Conservation (phyloP, 306 rosid species). For the Gillenia trifoliata region DNA sequence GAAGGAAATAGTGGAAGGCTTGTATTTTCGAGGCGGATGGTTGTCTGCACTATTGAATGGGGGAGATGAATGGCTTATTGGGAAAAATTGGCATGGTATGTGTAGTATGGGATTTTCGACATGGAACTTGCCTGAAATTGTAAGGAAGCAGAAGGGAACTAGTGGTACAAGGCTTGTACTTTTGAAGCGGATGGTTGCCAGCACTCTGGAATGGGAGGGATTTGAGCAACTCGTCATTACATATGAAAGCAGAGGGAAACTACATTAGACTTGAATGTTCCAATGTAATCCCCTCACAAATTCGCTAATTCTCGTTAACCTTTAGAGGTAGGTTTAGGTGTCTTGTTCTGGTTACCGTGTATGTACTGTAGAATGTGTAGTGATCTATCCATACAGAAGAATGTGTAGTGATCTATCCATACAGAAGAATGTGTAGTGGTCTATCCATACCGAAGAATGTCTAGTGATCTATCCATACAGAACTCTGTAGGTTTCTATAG, state of each 20-base stretch:
- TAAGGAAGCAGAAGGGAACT: conserved; percentile 23
- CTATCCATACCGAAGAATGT: conserved; percentile 15
- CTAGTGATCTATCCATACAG: conserved; percentile 5
- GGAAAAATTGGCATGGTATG: background rate
- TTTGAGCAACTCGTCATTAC: conserved; percentile 19
- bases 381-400: conserved; percentile 13
- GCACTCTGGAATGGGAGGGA: conserved; percentile 26
- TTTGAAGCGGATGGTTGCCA: conserved; percentile 13
- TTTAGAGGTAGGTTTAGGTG: conserved; percentile 4
- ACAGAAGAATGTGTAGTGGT: conserved; percentile 9
- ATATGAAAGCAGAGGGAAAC: conserved; percentile 30
- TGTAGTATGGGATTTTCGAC: background rate
- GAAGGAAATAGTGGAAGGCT: conserved; percentile 2
- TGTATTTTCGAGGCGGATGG: conserved; percentile 5
- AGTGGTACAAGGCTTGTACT: background rate
- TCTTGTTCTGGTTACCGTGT: conserved; percentile 9
- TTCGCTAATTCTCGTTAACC: background rate
- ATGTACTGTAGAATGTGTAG: conserved; percentile 13
- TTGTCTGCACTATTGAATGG: conserved; percentile 6
- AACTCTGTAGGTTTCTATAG: conserved; percentile 21
- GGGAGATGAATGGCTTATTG: conserved; percentile 7
- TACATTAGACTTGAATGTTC: conserved; percentile 18
- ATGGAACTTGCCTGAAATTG: conserved; percentile 15
- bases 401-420: conserved; percentile 1
- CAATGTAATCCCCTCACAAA: background rate